Percentiles rank a stretch among this genome's conserved stretches.
phyloP scores from a whole-genome alignment of 2,329 filamentous ascomycete species.

The Penicillium sp. region DNA sequence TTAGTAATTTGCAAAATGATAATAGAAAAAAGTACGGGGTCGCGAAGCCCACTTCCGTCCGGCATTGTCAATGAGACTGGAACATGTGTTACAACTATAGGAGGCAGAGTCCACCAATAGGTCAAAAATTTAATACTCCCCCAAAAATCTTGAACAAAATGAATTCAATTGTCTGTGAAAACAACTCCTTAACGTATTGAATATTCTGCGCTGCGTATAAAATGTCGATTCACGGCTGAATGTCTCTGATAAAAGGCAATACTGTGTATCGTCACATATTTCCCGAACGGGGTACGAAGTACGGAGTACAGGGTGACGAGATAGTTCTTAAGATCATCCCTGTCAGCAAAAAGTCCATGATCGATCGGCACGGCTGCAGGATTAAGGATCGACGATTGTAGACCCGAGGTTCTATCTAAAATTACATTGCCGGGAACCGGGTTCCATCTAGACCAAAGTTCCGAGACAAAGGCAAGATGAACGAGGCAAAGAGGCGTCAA shows the following conservation, averaged over 20 bases:
- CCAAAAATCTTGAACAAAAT: neutral
- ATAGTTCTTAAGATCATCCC: constrained; percentile 14
- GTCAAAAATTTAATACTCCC: neutral
- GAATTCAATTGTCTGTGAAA: neutral
- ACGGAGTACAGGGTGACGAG: neutral
- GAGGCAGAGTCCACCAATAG: neutral
- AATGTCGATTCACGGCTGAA: no score
- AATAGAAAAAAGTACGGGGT: neutral
- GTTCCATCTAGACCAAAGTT: neutral
- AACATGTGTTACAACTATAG: neutral
- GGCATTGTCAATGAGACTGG: neutral
- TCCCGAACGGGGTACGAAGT: neutral
- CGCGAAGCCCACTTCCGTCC: neutral
- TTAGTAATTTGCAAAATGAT: neutral
- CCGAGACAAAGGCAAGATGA: constrained; percentile 5
- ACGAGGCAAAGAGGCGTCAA: constrained; percentile 4
- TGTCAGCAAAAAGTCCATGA: constrained; percentile 21
- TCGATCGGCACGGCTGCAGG: constrained; percentile 15
- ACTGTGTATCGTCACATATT: neutral
- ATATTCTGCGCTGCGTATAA: no score
- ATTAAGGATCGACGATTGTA: constrained; percentile 14
- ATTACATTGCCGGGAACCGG: constrained; percentile 1
- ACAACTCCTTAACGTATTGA: neutral
- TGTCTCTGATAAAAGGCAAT: no score
- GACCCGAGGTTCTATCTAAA: constrained; percentile 6